These are phyloP conservation scores for Chlamydomonas sp. DNA, from an alignment of 139 green algal genomes.

Conservation along the genomic window DNA sequence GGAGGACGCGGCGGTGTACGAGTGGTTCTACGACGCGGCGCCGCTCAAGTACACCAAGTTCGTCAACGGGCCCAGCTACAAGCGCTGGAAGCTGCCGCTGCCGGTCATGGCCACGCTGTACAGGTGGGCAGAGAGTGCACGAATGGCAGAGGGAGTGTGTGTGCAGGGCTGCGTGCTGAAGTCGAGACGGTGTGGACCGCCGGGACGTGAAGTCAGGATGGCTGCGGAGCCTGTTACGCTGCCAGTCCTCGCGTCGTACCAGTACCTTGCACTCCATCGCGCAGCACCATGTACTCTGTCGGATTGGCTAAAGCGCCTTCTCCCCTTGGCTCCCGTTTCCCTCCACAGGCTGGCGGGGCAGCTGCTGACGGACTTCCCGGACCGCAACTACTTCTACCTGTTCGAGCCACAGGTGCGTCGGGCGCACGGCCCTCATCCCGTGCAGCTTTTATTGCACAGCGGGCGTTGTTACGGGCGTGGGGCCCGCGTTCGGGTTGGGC, in stretches of 20 bases:
- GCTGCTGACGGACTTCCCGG: conserved; percentile 95
- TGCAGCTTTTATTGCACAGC: no score
- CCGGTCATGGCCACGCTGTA: conserved; percentile 96
- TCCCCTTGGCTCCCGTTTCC: no score
- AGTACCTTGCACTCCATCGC: no score
- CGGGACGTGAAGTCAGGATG: no score
- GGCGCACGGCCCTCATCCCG: no score
- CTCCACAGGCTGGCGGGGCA: conserved; percentile 88
- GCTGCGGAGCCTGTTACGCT: no score
- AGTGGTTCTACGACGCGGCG: conserved; percentile 97
- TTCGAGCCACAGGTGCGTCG: conserved; percentile 80
- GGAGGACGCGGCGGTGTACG: conserved; percentile 77
- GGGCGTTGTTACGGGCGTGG: background rate
- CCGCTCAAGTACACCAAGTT: conserved; percentile 91
- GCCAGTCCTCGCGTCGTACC: no score
- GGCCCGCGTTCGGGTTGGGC: background rate
- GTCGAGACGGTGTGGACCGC: no score
- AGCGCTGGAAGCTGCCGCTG: conserved; percentile 94
- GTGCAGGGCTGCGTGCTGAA: no score
- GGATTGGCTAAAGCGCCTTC: no score
- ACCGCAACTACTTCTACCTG: conserved; percentile 99
- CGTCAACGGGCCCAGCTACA: conserved; percentile 95
- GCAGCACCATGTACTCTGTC: no score
- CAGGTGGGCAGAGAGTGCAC: conserved; percentile 14
- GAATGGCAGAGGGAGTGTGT: no score